phyloP scores from a whole-genome alignment of 495 filamentous ascomycete species.

The Penicillium canescens region DNA sequence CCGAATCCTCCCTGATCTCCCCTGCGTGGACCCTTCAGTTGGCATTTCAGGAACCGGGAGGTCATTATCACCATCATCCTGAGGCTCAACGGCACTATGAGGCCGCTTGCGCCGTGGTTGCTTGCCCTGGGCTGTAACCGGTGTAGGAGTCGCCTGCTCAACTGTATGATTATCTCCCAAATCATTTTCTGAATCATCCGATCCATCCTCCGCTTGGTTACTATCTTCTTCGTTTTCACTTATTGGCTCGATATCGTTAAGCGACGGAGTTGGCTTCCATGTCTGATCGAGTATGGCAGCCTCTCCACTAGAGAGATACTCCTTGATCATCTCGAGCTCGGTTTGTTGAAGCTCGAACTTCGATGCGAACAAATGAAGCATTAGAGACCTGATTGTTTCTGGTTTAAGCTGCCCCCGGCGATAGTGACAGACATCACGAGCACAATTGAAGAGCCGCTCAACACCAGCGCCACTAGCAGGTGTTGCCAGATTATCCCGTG shows the following conservation, averaged over 20 bases:
- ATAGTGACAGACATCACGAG: slow-evolving; percentile 6
- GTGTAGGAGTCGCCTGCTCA: background rate
- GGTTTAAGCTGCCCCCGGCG: background rate
- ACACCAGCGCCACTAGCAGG: slow-evolving; percentile 5
- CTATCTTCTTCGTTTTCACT: too few relatives aligned
- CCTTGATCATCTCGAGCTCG: background rate
- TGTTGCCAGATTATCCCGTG: background rate
- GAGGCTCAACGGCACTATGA: background rate
- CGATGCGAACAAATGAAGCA: slow-evolving; percentile 1
- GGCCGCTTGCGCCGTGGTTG: background rate
- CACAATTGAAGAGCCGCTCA: slow-evolving; percentile 7
- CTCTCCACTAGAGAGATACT: too few relatives aligned
- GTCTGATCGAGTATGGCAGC: too few relatives aligned
- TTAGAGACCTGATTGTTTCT: background rate
- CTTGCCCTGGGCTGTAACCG: background rate
- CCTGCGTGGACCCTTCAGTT: background rate
- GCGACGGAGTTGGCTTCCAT: too few relatives aligned
- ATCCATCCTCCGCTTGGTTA: background rate
- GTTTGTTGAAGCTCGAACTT: background rate
- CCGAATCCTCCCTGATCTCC: background rate
- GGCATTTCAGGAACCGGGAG: background rate
- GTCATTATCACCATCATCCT: background rate
- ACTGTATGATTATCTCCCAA: too few relatives aligned
- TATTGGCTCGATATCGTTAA: too few relatives aligned
- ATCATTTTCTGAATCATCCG: background rate